phyloP scores from a whole-genome alignment of 345 rosid species.

The Murraya paniculata region DNA sequence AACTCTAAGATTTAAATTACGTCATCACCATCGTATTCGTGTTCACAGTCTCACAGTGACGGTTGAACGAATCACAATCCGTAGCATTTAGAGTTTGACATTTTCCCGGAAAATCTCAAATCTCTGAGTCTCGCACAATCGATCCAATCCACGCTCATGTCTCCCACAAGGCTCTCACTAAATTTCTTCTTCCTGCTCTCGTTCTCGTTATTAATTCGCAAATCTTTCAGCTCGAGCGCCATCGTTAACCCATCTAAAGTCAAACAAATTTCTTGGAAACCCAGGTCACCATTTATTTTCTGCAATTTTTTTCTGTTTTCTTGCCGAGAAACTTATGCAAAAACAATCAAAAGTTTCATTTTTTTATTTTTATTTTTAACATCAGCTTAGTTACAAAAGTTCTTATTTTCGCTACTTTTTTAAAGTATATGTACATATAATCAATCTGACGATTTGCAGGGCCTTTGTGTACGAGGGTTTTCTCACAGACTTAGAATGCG shows the following conservation, averaged over 20 bases:
- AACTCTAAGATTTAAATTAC: not conserved
- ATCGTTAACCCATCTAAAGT: slow-evolving; percentile 77
- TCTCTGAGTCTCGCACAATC: slow-evolving; percentile 3
- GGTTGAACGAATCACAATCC: not conserved
- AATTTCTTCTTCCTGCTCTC: slow-evolving; percentile 29
- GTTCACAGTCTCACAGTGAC: not conserved
- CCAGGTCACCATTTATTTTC: slow-evolving; percentile 44
- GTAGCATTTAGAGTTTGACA: not conserved
- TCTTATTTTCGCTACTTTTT: not conserved
- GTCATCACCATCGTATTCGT: not conserved
- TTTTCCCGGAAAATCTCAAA: slow-evolving; percentile 2
- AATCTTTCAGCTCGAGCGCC: slow-evolving; percentile 44
- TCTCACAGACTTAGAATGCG: slow-evolving; percentile 90
- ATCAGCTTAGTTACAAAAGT: not conserved
- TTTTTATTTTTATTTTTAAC: not conserved
- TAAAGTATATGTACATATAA: not conserved
- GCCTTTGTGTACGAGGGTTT: slow-evolving; percentile 93
- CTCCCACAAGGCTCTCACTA: slow-evolving; percentile 13
- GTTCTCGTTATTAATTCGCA: slow-evolving; percentile 37
- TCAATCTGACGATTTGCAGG: slow-evolving; percentile 31
- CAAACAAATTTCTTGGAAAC: slow-evolving; percentile 84
- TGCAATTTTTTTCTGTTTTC: not conserved
- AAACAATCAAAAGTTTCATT: not conserved
- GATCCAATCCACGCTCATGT: slow-evolving; percentile 20
- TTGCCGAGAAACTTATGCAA: not conserved